These are phyloP conservation scores for Senna tora DNA, from an alignment of 306 rosid genomes.

Conservation along the genomic window DNA sequence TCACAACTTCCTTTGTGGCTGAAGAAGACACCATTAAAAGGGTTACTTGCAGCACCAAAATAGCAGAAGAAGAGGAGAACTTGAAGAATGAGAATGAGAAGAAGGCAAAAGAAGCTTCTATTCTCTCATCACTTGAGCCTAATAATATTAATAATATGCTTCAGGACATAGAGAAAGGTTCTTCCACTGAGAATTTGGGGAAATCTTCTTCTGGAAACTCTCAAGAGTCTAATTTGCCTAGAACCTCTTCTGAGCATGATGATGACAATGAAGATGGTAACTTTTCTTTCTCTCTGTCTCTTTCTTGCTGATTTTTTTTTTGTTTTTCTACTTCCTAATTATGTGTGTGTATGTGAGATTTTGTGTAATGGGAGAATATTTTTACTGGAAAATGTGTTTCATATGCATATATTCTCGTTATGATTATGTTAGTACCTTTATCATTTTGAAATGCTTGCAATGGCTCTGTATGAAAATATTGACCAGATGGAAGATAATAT, in stretches of 20 bases:
- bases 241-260: background rate
- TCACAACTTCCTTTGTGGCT: slow-evolving; percentile 95
- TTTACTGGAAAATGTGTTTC: too few species aligned
- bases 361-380: background rate
- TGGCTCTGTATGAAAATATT: too few species aligned
- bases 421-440: too few species aligned
- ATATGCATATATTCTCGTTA: too few species aligned
- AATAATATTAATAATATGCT: slow-evolving; percentile 31
- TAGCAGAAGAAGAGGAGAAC: slow-evolving; percentile 47
- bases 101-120: slow-evolving; percentile 36
- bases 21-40: slow-evolving; percentile 79
- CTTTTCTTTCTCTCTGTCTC: background rate
- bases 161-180: slow-evolving; percentile 61
- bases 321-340: background rate
- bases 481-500: too few species aligned
- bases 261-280: background rate
- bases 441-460: too few species aligned
- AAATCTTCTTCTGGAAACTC: slow-evolving; percentile 28
- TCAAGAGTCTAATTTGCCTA: slow-evolving; percentile 16
- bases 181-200: slow-evolving; percentile 24
- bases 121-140: slow-evolving; percentile 33
- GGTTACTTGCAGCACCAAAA: slow-evolving; percentile 33
- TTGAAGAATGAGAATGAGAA: slow-evolving; percentile 28
- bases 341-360: background rate
- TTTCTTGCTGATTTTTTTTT: background rate